These are phyloP conservation scores for Micractinium conductrix DNA, from an alignment of 139 green algal genomes.

Conservation along the genomic window DNA sequence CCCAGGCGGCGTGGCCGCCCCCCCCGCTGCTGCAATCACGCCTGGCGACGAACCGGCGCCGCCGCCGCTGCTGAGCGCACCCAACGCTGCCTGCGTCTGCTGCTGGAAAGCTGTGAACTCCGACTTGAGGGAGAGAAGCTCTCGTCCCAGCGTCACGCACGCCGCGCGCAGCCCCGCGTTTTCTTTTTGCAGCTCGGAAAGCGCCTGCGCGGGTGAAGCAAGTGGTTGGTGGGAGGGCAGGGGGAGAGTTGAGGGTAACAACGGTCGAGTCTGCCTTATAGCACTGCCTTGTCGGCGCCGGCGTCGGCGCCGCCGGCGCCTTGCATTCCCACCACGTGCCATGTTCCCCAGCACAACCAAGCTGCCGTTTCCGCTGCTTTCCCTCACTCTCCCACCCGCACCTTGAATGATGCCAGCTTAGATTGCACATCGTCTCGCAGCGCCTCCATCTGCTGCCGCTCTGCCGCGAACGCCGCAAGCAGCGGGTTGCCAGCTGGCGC, in stretches of 20 bases:
- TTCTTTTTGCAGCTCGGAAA: slow-evolving; percentile 50
- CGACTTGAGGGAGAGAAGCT: slow-evolving; percentile 42
- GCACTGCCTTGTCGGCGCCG: no score
- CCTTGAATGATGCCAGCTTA: slow-evolving; percentile 30
- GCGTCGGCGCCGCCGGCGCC: no score
- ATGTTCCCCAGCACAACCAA: no score
- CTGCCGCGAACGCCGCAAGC: slow-evolving; percentile 7
- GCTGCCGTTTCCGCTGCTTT: no score
- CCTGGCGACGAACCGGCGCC: not conserved
- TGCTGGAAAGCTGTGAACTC: slow-evolving; percentile 40
- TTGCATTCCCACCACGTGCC: no score
- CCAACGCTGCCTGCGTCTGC: slow-evolving; percentile 18
- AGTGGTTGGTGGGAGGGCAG: no score
- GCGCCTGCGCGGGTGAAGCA: slow-evolving; percentile 29
- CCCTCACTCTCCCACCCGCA: no score
- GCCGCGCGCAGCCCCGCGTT: slow-evolving; percentile 42
- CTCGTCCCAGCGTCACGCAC: slow-evolving; percentile 38
- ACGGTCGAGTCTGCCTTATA: no score
- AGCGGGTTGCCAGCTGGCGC: slow-evolving; percentile 13
- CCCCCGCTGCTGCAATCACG: not conserved
- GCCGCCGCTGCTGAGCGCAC: not conserved
- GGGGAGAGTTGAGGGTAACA: no score
- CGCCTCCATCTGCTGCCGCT: slow-evolving; percentile 30
- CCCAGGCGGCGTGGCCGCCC: not conserved
- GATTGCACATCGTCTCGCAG: slow-evolving; percentile 35